Base-by-base conservation (phyloP, 164 flowering plant species). In the Umbilicus rupestris region DNA sequence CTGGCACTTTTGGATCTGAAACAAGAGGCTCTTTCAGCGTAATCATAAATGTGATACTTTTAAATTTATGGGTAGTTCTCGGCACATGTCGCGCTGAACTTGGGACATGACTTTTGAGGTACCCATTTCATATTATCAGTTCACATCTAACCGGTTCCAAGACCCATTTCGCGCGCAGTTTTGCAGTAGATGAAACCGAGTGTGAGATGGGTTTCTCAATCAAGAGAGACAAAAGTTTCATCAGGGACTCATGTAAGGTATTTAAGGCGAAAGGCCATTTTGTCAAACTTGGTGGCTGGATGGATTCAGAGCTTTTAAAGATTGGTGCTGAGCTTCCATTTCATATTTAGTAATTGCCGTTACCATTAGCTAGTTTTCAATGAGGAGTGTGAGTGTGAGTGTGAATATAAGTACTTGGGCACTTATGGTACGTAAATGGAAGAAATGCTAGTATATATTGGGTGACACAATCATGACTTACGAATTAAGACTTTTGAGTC, bases 281-380 rank as follows among this genome's bases (percentile, higher is more conserved):
- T 28, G 59, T 52, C 59, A 52, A 52, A 52, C 31, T 24, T 26
- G 59, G 30, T 52, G 26, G 59, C 59, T 52, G 59, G 31, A 50
- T 50, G 28, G 29, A 1, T 50, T 22, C 57, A 26, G 31, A 26
- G 60, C 60, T 55, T 55, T 55, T 55, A 26, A 55, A 26, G 60
- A 10, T 50, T 55, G 33, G 5, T 28, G 22, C n/a, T 30, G 12
- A 55, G 60, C 33, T 28, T n/a, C 60, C 60, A 55, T 55, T 55
- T 55, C 19, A n/a, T n/a, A n/a, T n/a, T n/a, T n/a, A n/a, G n/a
- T n/a, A n/a, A n/a, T n/a, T n/a, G n/a, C n/a, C n/a, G n/a, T n/a
- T n/a, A n/a, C n/a, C n/a, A n/a, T n/a, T n/a, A n/a, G n/a, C n/a
- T n/a, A n/a, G n/a, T n/a, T n/a, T n/a, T n/a, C n/a, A n/a, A n/a